Base-by-base conservation (phyloP, 2,329 filamentous ascomycete genomes). In the Huntiella bhutanensis region DNA sequence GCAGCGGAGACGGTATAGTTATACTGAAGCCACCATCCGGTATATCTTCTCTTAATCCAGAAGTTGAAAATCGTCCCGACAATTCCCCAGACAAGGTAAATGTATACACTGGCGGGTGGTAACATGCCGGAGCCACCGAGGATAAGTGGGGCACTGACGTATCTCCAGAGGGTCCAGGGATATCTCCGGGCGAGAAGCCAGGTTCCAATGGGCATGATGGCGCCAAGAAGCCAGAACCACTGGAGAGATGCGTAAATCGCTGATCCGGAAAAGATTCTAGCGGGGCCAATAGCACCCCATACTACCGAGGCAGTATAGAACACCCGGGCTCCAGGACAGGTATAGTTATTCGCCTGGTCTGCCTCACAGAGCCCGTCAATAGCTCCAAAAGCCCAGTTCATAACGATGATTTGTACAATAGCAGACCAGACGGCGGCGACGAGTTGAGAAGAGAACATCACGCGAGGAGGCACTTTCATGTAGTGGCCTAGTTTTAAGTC, bases 11-110 rank as follows among this genome's bases (percentile, higher is more conserved):
- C 74, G 55, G 83, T 69, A 58, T 84, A 85, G 63, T 85, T 84
- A 63, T 82, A 85, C 58, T 78, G 75, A 59, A 80, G 64, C 80
- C 80, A 85, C 80, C 80, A 84, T 33, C 76, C 79, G 3, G 68
- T 71, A 60, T 70, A 79, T 51, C 71, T 68, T 49, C 75, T 68
- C 56, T 73, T 72, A 56, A 84, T 71, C 53, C 67, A 74, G 54
- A 70, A 78, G 60, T 83, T 82, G 64, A 84, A 84, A 33, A 77
- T 52, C 41, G 71, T 68, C 6, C 80, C 80, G 5, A 80, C 73
- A 19, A 74, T 57, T 3, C 73, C 78, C 80, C 80, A 84, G 55
- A 72, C 72, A 39, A 81, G 70, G 55, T 82, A 85, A 52, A 75
- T 82, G 52, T 80, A 73, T 0, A 77, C 72, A 0, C 77, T 81